Evolutionary conservation across 83 land plant species (phyloP).

Genomic region (Picea abies): DNA sequence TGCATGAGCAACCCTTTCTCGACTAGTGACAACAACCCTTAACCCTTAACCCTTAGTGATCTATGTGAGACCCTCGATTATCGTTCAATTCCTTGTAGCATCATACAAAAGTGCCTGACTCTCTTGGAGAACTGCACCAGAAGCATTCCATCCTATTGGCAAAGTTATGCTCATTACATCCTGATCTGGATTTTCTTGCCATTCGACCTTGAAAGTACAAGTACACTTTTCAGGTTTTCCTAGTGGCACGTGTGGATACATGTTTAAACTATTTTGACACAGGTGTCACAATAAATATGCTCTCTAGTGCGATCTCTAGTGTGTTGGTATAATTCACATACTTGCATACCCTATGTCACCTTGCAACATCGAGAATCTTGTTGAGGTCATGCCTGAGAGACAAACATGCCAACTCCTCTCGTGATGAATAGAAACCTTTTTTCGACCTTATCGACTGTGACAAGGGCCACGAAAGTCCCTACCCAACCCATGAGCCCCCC

Average conservation of each 20-base stretch:
- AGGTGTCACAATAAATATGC: no score
- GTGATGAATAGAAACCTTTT: constrained; percentile 30
- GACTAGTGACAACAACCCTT: no score
- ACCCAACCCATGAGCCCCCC: constrained; percentile 32
- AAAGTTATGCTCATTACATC: constrained; percentile 86
- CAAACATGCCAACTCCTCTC: constrained; percentile 46
- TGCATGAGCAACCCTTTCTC: no score
- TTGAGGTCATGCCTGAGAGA: constrained; percentile 31
- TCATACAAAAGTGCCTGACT: not conserved
- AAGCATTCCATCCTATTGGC: constrained; percentile 92
- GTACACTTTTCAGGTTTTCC: constrained; percentile 35
- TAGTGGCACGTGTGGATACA: no score
- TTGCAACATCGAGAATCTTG: no score
- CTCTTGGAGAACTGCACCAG: constrained; percentile 85
- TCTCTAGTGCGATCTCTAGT: no score
- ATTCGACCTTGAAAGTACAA: not conserved
- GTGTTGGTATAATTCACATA: no score
- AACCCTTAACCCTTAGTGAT: no score
- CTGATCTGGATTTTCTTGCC: constrained; percentile 28
- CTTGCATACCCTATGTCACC: no score
- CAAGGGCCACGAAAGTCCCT: constrained; percentile 33
- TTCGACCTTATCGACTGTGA: constrained; percentile 35
- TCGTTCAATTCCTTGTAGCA: no score
- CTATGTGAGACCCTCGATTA: no score
- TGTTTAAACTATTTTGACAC: no score